Conservation (phyloP, 2,329 filamentous ascomycete species). For the Colletotrichum sp. region DNA sequence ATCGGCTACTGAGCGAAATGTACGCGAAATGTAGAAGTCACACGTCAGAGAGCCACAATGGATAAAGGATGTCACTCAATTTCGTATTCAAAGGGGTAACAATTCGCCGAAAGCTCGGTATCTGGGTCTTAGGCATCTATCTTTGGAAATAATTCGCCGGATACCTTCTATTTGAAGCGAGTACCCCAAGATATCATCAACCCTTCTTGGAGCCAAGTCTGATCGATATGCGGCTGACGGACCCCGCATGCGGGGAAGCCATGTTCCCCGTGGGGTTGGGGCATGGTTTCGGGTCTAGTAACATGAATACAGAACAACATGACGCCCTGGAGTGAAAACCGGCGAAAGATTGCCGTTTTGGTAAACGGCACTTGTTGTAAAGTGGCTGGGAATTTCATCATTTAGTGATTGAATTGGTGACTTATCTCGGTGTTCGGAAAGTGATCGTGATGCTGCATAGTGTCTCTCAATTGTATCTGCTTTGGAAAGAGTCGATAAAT, state of each 20-base stretch:
- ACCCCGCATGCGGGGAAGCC: background rate
- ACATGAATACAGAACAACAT: background rate
- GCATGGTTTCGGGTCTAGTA: background rate
- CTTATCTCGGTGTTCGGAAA: background rate
- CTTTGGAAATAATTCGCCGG: background rate
- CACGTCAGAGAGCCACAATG: background rate
- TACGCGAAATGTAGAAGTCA: background rate
- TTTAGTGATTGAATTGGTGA: background rate
- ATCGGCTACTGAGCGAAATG: background rate
- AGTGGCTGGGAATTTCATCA: background rate
- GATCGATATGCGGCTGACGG: background rate
- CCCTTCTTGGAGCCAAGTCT: background rate
- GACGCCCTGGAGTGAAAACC: background rate
- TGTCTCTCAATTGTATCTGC: background rate
- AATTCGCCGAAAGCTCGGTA: background rate
- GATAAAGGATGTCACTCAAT: background rate
- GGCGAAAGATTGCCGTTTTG: background rate
- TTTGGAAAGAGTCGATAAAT: fast-evolving
- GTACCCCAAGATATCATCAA: background rate
- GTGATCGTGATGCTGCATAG: background rate
- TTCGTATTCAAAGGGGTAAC: background rate
- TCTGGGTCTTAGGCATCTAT: background rate
- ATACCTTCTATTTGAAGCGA: background rate
- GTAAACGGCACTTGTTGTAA: background rate
- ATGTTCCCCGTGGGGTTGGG: background rate